A percentile compares a stretch with the other conserved stretches of the same genome.
Conservation (phyloP, 805 yeast genomes). For the Kluyveromyces nonfermentans region DNA sequence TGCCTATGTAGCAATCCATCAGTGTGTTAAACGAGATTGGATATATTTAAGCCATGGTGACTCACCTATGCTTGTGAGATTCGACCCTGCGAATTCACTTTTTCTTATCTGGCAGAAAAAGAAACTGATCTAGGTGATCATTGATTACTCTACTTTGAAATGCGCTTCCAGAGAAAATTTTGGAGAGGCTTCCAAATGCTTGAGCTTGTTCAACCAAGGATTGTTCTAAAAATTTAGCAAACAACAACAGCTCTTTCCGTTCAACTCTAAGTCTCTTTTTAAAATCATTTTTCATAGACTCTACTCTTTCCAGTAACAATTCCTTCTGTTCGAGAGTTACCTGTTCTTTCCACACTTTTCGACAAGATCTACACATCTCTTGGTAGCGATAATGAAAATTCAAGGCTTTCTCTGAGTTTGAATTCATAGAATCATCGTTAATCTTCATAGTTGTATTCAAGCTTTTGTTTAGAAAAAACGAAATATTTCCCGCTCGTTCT, state of each 20-base stretch:
- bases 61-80: too few species aligned
- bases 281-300: slow-evolving; percentile 9
- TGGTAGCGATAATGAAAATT: slow-evolving; percentile 12
- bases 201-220: neutral
- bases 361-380: slow-evolving; percentile 21
- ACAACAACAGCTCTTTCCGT: slow-evolving; percentile 7
- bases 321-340: slow-evolving; percentile 13
- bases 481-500: neutral
- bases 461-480: neutral
- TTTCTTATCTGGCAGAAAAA: neutral
- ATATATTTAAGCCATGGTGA: too few species aligned
- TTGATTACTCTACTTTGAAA: neutral
- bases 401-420: slow-evolving; percentile 1
- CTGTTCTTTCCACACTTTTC: slow-evolving; percentile 15
- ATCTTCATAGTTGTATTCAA: neutral
- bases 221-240: neutral
- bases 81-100: neutral
- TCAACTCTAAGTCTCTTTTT: slow-evolving; percentile 10
- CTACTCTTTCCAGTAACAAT: slow-evolving; percentile 10
- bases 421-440: neutral
- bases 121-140: neutral
- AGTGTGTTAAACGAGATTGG: too few species aligned
- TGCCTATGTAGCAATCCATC: neutral
- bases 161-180: neutral
- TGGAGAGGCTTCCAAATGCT: neutral